Conservation (phyloP, 805 yeast genomes). For the Metschnikowia peoriensis region DNA sequence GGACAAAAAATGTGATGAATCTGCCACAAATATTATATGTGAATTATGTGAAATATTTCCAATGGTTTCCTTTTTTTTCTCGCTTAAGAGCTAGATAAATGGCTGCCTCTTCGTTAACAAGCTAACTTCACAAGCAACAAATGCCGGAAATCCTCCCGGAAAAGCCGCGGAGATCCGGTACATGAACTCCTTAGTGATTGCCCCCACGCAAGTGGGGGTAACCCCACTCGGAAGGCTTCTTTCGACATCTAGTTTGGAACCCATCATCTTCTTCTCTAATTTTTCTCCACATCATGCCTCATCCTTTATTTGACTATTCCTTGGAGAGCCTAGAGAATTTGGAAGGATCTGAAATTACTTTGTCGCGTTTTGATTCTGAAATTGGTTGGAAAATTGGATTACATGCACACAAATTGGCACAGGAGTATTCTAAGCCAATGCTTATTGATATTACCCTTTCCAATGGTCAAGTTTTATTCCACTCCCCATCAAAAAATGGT, state of each 20-base stretch:
- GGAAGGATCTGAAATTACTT: slow-evolving; percentile 17
- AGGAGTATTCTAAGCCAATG: slow-evolving; percentile 30
- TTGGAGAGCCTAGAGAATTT: slow-evolving; percentile 10
- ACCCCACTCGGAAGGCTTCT: not conserved
- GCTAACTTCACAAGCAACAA: too few species aligned
- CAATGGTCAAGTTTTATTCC: slow-evolving; percentile 48
- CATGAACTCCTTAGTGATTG: not conserved
- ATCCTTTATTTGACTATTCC: not conserved
- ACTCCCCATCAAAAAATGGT: slow-evolving; percentile 36
- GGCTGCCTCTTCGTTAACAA: too few species aligned
- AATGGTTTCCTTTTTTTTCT: too few species aligned
- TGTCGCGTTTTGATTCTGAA: slow-evolving; percentile 30
- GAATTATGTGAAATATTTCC: too few species aligned
- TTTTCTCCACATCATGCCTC: slow-evolving; percentile 6
- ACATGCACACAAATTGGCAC: slow-evolving; percentile 37
- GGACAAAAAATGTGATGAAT: too few species aligned
- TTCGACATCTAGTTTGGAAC: not conserved
- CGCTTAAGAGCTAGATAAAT: too few species aligned
- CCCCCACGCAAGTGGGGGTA: not conserved
- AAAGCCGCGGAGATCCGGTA: not conserved
- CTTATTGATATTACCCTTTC: slow-evolving; percentile 49
- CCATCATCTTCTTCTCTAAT: not conserved
- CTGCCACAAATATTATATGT: too few species aligned
- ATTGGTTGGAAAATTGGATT: slow-evolving; percentile 48
- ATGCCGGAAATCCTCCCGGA: not conserved